These are phyloP conservation scores for Alnus glutinosa DNA, from an alignment of 306 rosid species.

Conservation along the genomic window DNA sequence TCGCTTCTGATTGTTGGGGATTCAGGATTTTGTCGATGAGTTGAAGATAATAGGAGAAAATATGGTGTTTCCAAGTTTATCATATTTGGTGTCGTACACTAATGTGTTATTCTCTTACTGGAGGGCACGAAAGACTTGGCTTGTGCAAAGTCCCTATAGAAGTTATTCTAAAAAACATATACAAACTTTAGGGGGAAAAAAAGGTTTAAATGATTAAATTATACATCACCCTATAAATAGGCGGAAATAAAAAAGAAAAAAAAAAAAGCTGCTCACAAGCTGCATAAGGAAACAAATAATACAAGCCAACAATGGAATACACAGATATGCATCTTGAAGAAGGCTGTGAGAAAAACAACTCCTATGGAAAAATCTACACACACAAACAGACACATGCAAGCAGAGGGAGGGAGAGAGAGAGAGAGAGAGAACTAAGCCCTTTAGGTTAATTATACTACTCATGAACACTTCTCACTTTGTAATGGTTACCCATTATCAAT, in stretches of 20 bases:
- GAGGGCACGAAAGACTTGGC: too few species aligned
- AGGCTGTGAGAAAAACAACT: neutral
- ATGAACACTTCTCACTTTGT: neutral
- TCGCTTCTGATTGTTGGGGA: too few species aligned
- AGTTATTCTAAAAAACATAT: neutral
- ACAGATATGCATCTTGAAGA: neutral
- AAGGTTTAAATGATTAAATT: neutral
- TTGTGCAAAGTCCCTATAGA: too few species aligned
- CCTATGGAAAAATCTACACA: neutral
- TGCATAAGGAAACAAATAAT: neutral
- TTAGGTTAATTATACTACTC: neutral
- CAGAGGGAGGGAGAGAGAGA: neutral
- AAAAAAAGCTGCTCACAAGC: neutral
- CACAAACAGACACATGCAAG: neutral
- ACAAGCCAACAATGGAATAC: neutral
- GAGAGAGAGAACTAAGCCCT: too few species aligned
- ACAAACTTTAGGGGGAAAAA: neutral
- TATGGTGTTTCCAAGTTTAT: too few species aligned
- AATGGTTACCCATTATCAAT: neutral
- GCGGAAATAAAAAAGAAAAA: too few species aligned
- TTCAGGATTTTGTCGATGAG: too few species aligned
- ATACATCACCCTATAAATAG: neutral
- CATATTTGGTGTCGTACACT: too few species aligned
- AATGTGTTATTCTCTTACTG: too few species aligned
- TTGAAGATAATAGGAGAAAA: too few species aligned